Conservation (phyloP, 306 rosid species). For the Pyrus betulifolia region DNA sequence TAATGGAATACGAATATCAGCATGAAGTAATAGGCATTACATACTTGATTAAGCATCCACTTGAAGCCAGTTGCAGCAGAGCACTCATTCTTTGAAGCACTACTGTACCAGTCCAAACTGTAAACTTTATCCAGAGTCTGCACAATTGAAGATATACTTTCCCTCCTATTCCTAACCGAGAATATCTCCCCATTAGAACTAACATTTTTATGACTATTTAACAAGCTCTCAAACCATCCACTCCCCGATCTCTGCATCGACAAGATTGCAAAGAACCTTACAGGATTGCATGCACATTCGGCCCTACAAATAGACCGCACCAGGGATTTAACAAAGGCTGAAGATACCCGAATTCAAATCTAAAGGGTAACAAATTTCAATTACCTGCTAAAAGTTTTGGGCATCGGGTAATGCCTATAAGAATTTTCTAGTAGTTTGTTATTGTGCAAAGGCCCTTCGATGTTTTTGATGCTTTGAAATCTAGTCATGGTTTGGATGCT, state of each 20-base stretch:
- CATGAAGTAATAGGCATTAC: neutral
- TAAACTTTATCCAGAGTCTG: conserved; percentile 74
- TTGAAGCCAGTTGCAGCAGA: conserved; percentile 93
- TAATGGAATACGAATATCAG: neutral
- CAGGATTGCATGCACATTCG: conserved; percentile 77
- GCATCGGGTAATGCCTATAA: conserved; percentile 64
- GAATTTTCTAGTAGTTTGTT: conserved; percentile 27
- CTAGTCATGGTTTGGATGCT: conserved; percentile 38
- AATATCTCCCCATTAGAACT: conserved; percentile 93
- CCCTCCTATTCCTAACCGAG: conserved; percentile 60
- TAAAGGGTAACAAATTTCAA: conserved; percentile 6
- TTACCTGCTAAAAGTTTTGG: conserved; percentile 79
- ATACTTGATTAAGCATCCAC: conserved; percentile 99
- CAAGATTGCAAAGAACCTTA: conserved; percentile 65
- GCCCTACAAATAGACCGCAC: conserved; percentile 42
- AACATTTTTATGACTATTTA: conserved; percentile 73
- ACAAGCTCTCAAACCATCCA: conserved; percentile 93
- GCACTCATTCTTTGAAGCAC: conserved; percentile 94
- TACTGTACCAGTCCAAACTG: conserved; percentile 85
- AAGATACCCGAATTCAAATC: neutral
- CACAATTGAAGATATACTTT: conserved; percentile 56
- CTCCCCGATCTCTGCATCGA: conserved; percentile 96
- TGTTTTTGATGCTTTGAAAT: conserved; percentile 33
- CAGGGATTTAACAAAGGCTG: neutral
- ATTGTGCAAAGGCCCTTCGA: conserved; percentile 31